Base-by-base conservation (phyloP, 202 grass and related monocot species). In the Setaria italica region DNA sequence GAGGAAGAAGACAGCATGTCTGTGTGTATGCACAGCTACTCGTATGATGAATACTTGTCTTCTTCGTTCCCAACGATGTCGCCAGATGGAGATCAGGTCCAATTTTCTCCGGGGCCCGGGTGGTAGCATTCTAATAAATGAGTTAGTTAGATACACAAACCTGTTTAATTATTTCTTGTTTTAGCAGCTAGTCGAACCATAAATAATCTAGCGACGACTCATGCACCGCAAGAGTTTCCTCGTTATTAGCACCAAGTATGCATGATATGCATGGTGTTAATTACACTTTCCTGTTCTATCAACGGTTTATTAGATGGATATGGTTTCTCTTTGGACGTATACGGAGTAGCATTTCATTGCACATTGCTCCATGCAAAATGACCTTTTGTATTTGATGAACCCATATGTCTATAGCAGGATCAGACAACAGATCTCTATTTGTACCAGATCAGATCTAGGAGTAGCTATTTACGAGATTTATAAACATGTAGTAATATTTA, bases 31-130 rank as follows among this genome's bases (percentile, higher is more conserved):
- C 72, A 30, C 7, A 86, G 45, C 29, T 77, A 63, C 49, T 16
- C 71, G 41, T 71, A 65, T 19, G 64, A 83, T 10, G 65, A 85
- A 25, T 30, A 72, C 45, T 49, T 70, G 12, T 77, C 78, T 47
- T 62, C 46, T 71, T 83, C 64, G 8, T 29, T 73, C 6, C 56
- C 67, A n/a, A 30, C 34, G 4, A 8, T 84, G 49, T 59, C 75
- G 30, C 47, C 70, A 0, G 37, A 71, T 72, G 58, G 14, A 77
- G 45, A 63, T 63, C 54, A 71, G 57, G 35, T 35, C 12, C 4
- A 59, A 29, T 71, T 77, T 53, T 48, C 63, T 19, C 25, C 55
- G 50, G 17, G 39, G 9, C 30, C 46, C 14, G 2, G 30, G 1
- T 46, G 58, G 20, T 37, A 60, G 6, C 59, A 64, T 7, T 39